phyloP scores from a whole-genome alignment of 495 filamentous ascomycete species.

The Tuber umbilicatum region DNA sequence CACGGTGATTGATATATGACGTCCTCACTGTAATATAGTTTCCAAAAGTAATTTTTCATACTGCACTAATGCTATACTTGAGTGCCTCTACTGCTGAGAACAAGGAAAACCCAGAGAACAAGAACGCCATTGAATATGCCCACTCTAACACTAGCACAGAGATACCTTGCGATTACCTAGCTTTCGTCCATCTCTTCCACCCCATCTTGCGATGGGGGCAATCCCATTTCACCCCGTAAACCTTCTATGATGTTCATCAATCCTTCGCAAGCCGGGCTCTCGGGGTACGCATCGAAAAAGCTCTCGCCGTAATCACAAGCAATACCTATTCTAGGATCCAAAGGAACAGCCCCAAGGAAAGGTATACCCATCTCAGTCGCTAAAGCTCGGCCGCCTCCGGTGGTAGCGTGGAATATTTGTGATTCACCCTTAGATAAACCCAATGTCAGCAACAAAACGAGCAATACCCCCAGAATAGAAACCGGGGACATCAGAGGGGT shows the following conservation, averaged over 20 bases:
- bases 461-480: neutral
- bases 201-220: conserved; percentile 34
- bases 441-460: conserved; percentile 22
- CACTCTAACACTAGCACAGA: neutral
- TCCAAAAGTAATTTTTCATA: neutral
- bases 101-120: neutral
- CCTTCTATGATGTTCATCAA: conserved; percentile 67
- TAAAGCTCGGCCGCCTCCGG: conserved; percentile 72
- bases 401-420: conserved; percentile 86
- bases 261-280: conserved; percentile 78
- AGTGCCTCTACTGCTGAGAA: neutral
- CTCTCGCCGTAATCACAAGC: conserved; percentile 95
- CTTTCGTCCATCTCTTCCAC: conserved; percentile 7
- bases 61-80: neutral
- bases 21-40: neutral
- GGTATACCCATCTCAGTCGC: conserved; percentile 79
- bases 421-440: conserved; percentile 46
- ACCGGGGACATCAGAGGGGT: neutral
- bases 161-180: neutral
- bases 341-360: conserved; percentile 82
- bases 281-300: conserved; percentile 87
- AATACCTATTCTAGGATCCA: conserved; percentile 93
- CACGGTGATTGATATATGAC: neutral
- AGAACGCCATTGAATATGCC: neutral
- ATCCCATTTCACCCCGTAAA: conserved; percentile 59